phyloP scores from a whole-genome alignment of 2,329 filamentous ascomycete genomes.

The Shiraia sp. region DNA sequence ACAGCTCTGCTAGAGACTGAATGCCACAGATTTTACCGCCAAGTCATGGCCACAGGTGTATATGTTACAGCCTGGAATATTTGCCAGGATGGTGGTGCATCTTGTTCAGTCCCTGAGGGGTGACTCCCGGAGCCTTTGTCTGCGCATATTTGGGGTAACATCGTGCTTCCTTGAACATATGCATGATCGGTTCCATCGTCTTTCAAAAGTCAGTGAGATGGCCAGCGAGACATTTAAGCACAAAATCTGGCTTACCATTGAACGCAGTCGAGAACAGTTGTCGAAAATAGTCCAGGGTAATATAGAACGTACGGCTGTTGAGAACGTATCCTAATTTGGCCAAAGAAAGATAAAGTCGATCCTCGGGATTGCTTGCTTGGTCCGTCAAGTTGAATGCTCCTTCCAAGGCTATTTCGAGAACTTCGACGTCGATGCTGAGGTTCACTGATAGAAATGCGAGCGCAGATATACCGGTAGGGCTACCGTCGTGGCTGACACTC shows the following conservation, averaged over 20 bases:
- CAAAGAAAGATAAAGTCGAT: not conserved
- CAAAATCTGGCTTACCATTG: not conserved
- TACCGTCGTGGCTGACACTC: not conserved
- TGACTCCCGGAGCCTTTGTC: too few relatives aligned
- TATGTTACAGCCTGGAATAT: not conserved
- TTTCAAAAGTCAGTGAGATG: too few relatives aligned
- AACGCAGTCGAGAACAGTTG: not conserved
- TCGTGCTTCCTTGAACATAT: too few relatives aligned
- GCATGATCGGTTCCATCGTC: too few relatives aligned
- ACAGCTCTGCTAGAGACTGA: too few relatives aligned
- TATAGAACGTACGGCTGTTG: not conserved
- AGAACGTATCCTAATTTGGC: not conserved
- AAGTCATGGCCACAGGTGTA: not conserved
- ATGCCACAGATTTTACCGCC: not conserved
- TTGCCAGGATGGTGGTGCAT: too few relatives aligned
- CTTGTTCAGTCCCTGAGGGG: too few relatives aligned
- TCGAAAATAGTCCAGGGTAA: not conserved
- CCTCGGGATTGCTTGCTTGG: not conserved
- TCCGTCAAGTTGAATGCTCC: conserved; percentile 1
- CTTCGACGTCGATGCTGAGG: not conserved
- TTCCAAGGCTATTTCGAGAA: conserved; percentile 2
- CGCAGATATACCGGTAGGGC: not conserved
- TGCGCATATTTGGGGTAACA: too few relatives aligned
- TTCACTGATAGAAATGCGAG: conserved; percentile 1
- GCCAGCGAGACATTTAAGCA: too few relatives aligned